Base-by-base conservation (phyloP, 805 yeast genomes). In the Pichia paraexigua region DNA sequence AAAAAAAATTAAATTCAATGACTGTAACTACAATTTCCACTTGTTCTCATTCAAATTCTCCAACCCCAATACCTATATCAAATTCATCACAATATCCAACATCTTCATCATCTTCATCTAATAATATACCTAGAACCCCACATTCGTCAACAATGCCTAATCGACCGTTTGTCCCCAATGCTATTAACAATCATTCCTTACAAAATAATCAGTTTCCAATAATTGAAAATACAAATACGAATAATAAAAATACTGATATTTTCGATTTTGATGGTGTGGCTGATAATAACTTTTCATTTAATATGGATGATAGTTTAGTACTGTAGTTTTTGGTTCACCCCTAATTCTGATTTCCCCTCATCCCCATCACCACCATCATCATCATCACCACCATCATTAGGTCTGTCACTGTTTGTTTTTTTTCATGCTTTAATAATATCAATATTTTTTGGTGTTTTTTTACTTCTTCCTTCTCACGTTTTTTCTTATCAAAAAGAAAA, bases 231-330 rank as follows among this genome's bases (percentile, higher is more conserved):
- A 35, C 7, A 5, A 32, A 15, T 32, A 15, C 8, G 3, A 32
- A 35, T n/a, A 35, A 35, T 35, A n/a, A 46, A 24, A 41, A 35
- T 24, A 18, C 40, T 3, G 53, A 42, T 13, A 11, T 43, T 5
- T 47, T 51, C 32, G 45, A 51, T 39, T 51, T 47, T 41, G 41
- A 47, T 30, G 53, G 44, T 4, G 41, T 20, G 2, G 50, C 43
- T 20, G 53, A 47, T 51, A 32, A 42, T 11, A 43, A 43, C 27
- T 51, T 51, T 30, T 41, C 50, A 2, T 51, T 51, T 35, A 46
- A 51, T 17, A 47, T 51, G 50, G 53, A 51, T n/a, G 50, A 51
- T 18, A 47, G 53, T 47, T 43, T 51, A 10, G 53, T 51, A 6
- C 47, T 51, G 22, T 51, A 41, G 43, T 22, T 48, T 20, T 20